Conservation (phyloP, 2,329 filamentous ascomycete genomes). For the Pseudocercospora fuligena region DNA sequence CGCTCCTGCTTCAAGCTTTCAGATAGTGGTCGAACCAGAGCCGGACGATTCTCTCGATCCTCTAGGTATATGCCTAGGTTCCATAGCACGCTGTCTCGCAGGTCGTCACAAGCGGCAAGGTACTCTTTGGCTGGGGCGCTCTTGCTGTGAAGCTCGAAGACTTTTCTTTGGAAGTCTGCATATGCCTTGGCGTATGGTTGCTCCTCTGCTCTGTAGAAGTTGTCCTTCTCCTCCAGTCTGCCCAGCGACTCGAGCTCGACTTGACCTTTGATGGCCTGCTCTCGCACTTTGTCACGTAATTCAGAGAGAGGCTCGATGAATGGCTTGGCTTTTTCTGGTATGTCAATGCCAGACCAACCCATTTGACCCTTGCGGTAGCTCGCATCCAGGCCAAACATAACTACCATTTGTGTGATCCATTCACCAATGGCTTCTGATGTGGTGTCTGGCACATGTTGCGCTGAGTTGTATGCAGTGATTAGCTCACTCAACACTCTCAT, state of each 20-base stretch:
- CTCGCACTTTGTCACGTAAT: conserved; percentile 63
- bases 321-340: conserved; percentile 62
- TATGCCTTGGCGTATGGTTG: conserved; percentile 56
- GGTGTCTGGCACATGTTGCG: conserved; percentile 51
- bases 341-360: conserved; percentile 69
- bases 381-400: conserved; percentile 80
- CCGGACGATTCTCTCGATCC: conserved; percentile 70
- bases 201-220: conserved; percentile 30
- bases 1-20: conserved; percentile 55
- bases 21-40: conserved; percentile 72
- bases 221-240: conserved; percentile 33
- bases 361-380: conserved; percentile 53
- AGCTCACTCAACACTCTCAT: conserved; percentile 80
- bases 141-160: conserved; percentile 58
- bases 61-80: conserved; percentile 87
- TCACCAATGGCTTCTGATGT: conserved; percentile 64
- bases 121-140: conserved; percentile 68
- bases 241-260: conserved; percentile 41
- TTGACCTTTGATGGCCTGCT: conserved; percentile 58
- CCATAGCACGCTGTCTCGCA: conserved; percentile 81
- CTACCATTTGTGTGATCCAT: conserved; percentile 83
- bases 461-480: conserved; percentile 75
- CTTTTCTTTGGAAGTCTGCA: conserved; percentile 62
- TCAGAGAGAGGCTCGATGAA: conserved; percentile 64
- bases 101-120: conserved; percentile 74